Conservation (phyloP, 2,329 filamentous ascomycete genomes). For the Talaromyces atroroseus region DNA sequence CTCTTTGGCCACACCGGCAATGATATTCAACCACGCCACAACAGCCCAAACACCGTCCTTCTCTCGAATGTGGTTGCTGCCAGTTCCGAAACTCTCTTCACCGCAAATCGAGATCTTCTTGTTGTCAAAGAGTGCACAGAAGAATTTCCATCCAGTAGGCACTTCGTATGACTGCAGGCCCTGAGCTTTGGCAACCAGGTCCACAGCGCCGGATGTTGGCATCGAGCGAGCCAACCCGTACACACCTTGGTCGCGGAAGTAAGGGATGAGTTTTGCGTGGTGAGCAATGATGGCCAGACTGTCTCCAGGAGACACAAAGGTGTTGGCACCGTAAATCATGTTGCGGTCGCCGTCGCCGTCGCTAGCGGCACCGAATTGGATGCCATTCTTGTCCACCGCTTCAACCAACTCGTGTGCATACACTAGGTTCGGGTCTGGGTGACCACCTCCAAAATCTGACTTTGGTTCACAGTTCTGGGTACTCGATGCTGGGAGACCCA, state of each 20-base stretch:
- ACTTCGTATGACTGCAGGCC: conserved; percentile 91
- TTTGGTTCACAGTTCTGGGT: conserved; percentile 90
- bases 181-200: conserved; percentile 93
- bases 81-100: conserved; percentile 96
- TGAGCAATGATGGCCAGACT: conserved; percentile 97
- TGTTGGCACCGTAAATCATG: conserved; percentile 98
- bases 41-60: conserved; percentile 98
- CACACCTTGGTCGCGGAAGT: conserved; percentile 96
- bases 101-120: conserved; percentile 97
- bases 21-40: conserved; percentile 97
- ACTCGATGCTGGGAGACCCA: conserved; percentile 69
- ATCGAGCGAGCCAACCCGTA: conserved; percentile 94
- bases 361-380: conserved; percentile 93
- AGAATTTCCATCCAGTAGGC: conserved; percentile 98
- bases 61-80: conserved; percentile 97
- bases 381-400: conserved; percentile 80
- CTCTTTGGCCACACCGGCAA: conserved; percentile 83
- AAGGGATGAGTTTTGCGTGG: conserved; percentile 91
- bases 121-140: conserved; percentile 91
- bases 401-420: conserved; percentile 95
- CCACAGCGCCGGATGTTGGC: conserved; percentile 93
- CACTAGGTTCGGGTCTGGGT: conserved; percentile 95
- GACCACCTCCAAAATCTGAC: conserved; percentile 93
- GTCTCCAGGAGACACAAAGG: conserved; percentile 95
- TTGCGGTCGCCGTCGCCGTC: conserved; percentile 98